Conservation (phyloP, 2,329 filamentous ascomycete species). For the Beauveria varroae region DNA sequence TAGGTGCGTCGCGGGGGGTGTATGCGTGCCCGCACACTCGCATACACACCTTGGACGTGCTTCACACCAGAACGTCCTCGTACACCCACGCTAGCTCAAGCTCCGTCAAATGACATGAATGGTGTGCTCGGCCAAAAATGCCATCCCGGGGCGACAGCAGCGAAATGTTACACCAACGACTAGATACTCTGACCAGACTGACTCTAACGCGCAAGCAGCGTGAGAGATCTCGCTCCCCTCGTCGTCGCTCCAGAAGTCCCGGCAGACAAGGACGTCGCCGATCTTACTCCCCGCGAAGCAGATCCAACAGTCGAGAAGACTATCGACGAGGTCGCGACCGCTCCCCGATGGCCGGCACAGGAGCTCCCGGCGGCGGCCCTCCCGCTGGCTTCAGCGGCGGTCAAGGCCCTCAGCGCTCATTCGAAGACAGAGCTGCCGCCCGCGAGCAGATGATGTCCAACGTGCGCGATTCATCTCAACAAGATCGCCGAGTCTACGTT, state of each 20-base stretch:
- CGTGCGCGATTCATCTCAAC: constrained; percentile 89
- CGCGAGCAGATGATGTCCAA: constrained; percentile 96
- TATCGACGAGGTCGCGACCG: constrained; percentile 68
- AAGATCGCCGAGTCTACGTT: constrained; percentile 98
- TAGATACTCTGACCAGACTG: neutral
- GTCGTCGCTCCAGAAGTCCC: constrained; percentile 79
- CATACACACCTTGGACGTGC: neutral
- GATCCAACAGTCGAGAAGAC: constrained; percentile 68
- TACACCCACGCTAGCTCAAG: neutral
- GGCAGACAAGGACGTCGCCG: constrained; percentile 61
- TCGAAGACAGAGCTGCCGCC: constrained; percentile 74
- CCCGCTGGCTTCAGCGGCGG: constrained; percentile 58
- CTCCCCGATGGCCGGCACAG: constrained; percentile 77
- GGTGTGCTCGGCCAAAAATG: neutral
- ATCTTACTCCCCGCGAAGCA: constrained; percentile 72
- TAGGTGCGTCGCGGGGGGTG: neutral
- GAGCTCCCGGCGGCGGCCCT: constrained; percentile 62
- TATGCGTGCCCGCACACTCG: neutral
- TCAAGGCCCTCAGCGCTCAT: constrained; percentile 57
- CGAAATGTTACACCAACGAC: constrained; percentile 25
- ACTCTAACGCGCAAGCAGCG: constrained; percentile 49
- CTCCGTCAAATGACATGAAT: neutral
- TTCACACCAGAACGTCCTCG: neutral
- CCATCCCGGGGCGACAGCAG: constrained; percentile 1
- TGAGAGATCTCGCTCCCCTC: constrained; percentile 74